A percentile compares a stretch with the other conserved stretches of the same genome.
These are phyloP conservation scores for Encephalitozoon intestinalis DNA, from an alignment of 371 early-diverging fungal genomes.

Conservation along the genomic window DNA sequence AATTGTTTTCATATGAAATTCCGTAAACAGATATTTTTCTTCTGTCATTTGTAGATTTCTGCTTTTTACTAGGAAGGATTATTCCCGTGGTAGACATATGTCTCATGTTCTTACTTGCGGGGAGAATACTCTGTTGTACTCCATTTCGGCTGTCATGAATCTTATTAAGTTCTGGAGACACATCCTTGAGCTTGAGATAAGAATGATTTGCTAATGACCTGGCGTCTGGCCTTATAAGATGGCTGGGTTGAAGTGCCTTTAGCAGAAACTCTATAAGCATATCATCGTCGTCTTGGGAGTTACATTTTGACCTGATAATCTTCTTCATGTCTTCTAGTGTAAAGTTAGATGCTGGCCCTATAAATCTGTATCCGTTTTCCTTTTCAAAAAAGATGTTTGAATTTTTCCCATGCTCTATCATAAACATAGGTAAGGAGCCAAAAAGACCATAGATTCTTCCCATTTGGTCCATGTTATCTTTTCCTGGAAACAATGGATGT, in stretches of 20 bases:
- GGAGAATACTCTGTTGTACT: background rate
- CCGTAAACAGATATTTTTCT: constrained; percentile 30
- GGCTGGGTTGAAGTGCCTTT: constrained; percentile 23
- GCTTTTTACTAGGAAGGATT: background rate
- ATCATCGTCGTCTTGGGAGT: background rate
- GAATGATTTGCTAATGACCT: constrained; percentile 2
- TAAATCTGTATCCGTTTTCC: constrained; percentile 30
- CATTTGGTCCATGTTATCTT: constrained; percentile 77
- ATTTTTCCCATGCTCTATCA: constrained; percentile 46
- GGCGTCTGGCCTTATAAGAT: constrained; percentile 26
- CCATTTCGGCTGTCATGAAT: background rate
- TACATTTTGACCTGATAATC: constrained; percentile 11
- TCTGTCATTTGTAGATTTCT: background rate
- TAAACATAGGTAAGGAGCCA: constrained; percentile 34
- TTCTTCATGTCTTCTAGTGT: constrained; percentile 25
- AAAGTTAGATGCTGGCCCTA: background rate
- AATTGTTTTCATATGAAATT: constrained; percentile 31
- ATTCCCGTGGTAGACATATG: background rate
- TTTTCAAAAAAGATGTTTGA: constrained; percentile 40
- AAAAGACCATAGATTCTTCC: constrained; percentile 64
- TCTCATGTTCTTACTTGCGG: constrained; percentile 1
- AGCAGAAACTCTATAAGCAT: constrained; percentile 21
- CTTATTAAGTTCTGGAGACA: background rate
- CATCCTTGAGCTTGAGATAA: background rate
- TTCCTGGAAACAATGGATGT: constrained; percentile 83